Conservation (phyloP, 202 grass and related monocot species). For the Carex arenaria region DNA sequence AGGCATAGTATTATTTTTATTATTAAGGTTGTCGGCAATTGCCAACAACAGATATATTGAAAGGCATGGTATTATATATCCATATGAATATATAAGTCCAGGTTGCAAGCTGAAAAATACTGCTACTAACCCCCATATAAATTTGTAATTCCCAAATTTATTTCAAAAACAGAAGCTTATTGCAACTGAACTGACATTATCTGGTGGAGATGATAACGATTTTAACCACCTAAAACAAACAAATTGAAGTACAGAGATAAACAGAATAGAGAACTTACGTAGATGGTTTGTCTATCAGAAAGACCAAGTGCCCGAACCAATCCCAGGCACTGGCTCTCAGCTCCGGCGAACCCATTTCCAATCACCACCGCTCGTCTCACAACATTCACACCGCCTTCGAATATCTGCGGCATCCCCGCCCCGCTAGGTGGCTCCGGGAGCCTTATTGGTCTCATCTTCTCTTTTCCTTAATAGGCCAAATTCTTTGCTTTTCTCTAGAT, state of each 20-base stretch:
- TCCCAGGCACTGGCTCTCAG: conserved; percentile 80
- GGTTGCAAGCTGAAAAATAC: background rate
- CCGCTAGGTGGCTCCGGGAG: conserved; percentile 68
- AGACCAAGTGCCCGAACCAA: conserved; percentile 85
- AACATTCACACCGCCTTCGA: conserved; percentile 53
- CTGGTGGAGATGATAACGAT: background rate
- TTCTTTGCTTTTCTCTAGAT: background rate
- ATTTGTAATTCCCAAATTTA: background rate
- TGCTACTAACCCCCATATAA: background rate
- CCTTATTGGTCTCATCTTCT: conserved; percentile 72
- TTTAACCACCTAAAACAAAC: conserved; percentile 2
- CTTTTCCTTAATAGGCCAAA: background rate
- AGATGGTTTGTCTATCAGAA: conserved; percentile 55
- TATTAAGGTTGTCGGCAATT: too few relatives aligned
- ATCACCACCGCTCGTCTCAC: conserved; percentile 72
- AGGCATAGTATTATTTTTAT: background rate
- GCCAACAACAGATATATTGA: too few relatives aligned
- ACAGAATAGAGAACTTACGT: conserved; percentile 31
- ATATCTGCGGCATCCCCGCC: conserved; percentile 77
- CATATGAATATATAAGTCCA: background rate
- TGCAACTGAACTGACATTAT: background rate
- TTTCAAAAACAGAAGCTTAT: background rate
- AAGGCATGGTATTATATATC: background rate
- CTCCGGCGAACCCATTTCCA: conserved; percentile 61
- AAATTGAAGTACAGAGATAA: background rate